Conservation (phyloP, 148 eudicot species). For the Polygonum maritimum region DNA sequence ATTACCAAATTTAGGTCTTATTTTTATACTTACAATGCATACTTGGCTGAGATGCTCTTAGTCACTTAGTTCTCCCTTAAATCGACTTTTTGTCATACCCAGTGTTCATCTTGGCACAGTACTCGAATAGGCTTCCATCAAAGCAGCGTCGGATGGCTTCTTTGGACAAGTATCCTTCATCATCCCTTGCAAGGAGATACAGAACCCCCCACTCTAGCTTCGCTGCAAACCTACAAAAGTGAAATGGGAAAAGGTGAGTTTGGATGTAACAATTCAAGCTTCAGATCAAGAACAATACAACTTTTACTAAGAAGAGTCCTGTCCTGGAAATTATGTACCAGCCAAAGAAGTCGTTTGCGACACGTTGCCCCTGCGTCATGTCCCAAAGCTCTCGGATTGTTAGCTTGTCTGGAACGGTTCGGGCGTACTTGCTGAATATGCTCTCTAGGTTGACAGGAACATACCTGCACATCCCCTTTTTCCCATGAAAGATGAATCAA, state of each 20-base stretch:
- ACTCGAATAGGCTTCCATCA: slow-evolving; percentile 70
- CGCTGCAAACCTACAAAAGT: slow-evolving; percentile 31
- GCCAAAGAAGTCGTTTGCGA: slow-evolving; percentile 55
- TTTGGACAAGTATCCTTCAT: slow-evolving; percentile 54
- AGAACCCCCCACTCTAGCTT: slow-evolving; percentile 55
- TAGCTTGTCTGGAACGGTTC: slow-evolving; percentile 60
- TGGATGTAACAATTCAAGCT: not conserved
- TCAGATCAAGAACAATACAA: not conserved
- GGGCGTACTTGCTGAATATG: slow-evolving; percentile 73
- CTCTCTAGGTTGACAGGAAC: slow-evolving; percentile 49
- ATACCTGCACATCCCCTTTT: slow-evolving; percentile 27
- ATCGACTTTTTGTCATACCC: slow-evolving; percentile 31
- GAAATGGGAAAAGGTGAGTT: not conserved
- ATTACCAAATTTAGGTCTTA: too few species aligned
- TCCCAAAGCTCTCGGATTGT: slow-evolving; percentile 65
- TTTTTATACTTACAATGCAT: not conserved
- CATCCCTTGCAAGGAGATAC: slow-evolving; percentile 50
- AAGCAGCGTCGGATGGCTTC: slow-evolving; percentile 54
- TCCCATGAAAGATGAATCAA: not conserved
- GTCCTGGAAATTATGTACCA: slow-evolving; percentile 23
- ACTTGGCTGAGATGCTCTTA: not conserved
- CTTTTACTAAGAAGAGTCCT: not conserved
- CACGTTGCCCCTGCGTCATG: slow-evolving; percentile 71
- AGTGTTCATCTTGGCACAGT: slow-evolving; percentile 44
- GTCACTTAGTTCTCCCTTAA: not conserved